Conservation (phyloP, 106 monocot genomes). For the Dendrobium huoshanense region DNA sequence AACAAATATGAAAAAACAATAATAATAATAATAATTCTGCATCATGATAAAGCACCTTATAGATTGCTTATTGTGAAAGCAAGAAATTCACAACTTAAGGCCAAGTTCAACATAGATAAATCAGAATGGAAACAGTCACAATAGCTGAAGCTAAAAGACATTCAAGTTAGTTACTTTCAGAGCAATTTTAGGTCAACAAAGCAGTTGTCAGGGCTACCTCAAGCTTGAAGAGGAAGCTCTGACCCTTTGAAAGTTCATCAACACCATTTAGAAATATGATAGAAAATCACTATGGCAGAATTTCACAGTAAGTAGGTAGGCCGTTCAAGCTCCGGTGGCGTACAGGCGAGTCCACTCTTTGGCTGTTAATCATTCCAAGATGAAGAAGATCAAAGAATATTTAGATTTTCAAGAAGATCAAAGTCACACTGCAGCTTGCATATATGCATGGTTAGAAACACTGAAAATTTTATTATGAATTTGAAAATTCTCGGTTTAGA, state of each 20-base stretch:
- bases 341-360: slow-evolving; percentile 94
- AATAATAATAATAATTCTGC: neutral
- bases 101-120: neutral
- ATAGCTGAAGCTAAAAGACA: no score
- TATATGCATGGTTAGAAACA: no score
- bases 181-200: neutral
- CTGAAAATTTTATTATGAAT: no score
- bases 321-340: slow-evolving; percentile 68
- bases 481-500: no score
- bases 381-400: neutral
- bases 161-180: neutral
- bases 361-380: slow-evolving; percentile 32
- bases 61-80: neutral
- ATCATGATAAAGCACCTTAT: neutral
- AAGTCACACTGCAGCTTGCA: no score
- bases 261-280: neutral
- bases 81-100: neutral
- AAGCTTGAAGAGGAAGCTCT: neutral
- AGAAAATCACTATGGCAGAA: neutral
- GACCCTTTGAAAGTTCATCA: neutral
- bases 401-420: neutral
- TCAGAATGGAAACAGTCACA: no score
- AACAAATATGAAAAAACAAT: neutral
- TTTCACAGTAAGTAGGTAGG: no score
- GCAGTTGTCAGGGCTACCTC: neutral